Evolutionary conservation across 495 filamentous ascomycete species (phyloP).

Genomic region (Penicillium manginii): DNA sequence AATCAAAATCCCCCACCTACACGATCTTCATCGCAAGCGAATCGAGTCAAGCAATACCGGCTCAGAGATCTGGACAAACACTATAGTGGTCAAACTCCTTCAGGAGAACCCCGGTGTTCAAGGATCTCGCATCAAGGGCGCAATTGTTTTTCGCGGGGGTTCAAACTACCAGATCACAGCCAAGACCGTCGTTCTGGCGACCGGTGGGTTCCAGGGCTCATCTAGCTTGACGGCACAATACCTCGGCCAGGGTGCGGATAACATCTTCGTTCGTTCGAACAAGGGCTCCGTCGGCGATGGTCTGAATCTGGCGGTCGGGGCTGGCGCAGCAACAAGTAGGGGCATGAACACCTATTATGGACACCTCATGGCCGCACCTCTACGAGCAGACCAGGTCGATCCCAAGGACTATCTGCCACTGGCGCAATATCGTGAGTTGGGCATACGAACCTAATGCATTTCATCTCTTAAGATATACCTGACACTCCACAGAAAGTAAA

Average conservation of each 20-base stretch:
- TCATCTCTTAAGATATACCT: neutral
- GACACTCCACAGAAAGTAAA: conserved; percentile 27
- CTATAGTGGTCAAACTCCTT: conserved; percentile 26
- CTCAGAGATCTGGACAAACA: conserved; percentile 21
- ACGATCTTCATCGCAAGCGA: conserved; percentile 19
- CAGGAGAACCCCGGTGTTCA: conserved; percentile 20
- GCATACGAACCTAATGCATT: neutral
- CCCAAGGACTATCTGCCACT: conserved; percentile 30
- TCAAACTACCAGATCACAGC: conserved; percentile 23
- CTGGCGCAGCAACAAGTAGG: conserved; percentile 26
- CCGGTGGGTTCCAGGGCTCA: conserved; percentile 32
- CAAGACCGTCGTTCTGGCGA: conserved; percentile 28
- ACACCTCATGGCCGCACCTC: conserved; percentile 27
- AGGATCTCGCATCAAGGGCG: conserved; percentile 26
- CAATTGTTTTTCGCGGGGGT: conserved; percentile 16
- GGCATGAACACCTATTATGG: conserved; percentile 34
- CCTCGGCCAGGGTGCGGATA: conserved; percentile 27
- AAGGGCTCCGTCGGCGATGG: conserved; percentile 32
- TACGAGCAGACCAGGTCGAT: conserved; percentile 22
- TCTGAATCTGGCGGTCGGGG: conserved; percentile 19
- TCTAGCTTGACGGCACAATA: conserved; percentile 22
- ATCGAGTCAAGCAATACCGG: conserved; percentile 17
- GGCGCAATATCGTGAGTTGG: conserved; percentile 28
- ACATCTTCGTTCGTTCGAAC: conserved; percentile 35
- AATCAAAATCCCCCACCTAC: conserved; percentile 27